Base-by-base conservation (phyloP, 2,329 filamentous ascomycete genomes). In the Aureobasidium pullulans region DNA sequence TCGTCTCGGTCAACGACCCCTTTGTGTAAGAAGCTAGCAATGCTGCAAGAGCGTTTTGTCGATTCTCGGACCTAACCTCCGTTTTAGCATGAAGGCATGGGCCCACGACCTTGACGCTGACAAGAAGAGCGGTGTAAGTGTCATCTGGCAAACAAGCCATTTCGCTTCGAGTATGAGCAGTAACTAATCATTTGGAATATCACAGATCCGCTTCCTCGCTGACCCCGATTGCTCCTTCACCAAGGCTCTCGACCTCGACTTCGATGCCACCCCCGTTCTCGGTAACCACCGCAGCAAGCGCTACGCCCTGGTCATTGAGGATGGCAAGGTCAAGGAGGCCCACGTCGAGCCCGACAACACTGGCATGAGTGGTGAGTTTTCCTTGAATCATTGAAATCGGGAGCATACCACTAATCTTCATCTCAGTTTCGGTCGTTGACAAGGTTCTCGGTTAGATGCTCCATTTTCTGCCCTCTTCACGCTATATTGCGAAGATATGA, bases 1-100 rank as follows among this genome's bases (percentile, higher is more conserved):
- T 97, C 42, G 85, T 97, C 60, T 86, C 89, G 15, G 92, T 96
- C 71, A 97, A 97, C 72, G 93, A 97, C 72, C 84, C 91, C 19
- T 96, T 96, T 72, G 92, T 96, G 89, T 95, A 79, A 48, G 66
- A 60, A 23, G 19, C 37, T 44, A 16, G 34, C 43, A 44, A 57
- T 29, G 29, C 16, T 23, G 40, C 7, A 34, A 23, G 36, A 31
- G 13, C 2, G 15, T 11, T 31, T 16, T 7, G 11, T 23, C 2
- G 29, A 44, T 4, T 2, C 42, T 42, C n/a, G 7, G 8, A 15
- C 11, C 37, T 42, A n/a, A 31, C 29, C 9, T 13, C 2, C 34
- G 37, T 36, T 52, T 36, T 63, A 94, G 90, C 47, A 96, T 92
- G 83, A 95, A 95, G 75, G 92, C 91, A 5, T 96, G 92, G 91